Conservation (phyloP, 2,329 filamentous ascomycete genomes). For the Hymenoscyphus scutula region DNA sequence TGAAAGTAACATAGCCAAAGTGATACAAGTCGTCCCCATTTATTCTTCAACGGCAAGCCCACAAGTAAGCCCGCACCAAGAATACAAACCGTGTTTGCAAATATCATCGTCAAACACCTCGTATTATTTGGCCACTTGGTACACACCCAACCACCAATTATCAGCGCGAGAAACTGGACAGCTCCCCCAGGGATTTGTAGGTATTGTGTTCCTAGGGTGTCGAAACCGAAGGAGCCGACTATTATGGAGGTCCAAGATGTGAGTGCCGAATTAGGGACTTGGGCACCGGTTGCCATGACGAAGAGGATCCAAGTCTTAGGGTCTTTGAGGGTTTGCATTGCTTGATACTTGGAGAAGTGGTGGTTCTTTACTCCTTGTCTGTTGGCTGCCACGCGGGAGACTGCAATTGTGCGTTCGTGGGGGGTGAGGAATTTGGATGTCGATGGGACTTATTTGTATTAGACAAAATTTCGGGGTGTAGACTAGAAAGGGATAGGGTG, state of each 20-base stretch:
- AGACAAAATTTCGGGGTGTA: background rate
- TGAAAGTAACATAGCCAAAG: conserved; percentile 58
- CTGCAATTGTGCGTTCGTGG: conserved; percentile 43
- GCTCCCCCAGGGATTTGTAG: conserved; percentile 60
- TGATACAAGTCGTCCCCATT: conserved; percentile 56
- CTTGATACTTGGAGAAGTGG: conserved; percentile 48
- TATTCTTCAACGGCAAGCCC: conserved; percentile 47
- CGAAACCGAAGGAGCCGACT: conserved; percentile 33
- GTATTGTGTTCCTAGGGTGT: conserved; percentile 52
- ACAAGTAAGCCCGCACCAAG: conserved; percentile 51
- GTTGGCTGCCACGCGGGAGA: conserved; percentile 52
- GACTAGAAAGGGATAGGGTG: background rate
- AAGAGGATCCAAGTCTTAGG: conserved; percentile 41
- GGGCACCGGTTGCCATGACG: conserved; percentile 48
- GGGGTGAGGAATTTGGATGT: conserved; percentile 42
- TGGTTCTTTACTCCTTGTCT: conserved; percentile 53
- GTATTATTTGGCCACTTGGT: conserved; percentile 49
- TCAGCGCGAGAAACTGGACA: conserved; percentile 53
- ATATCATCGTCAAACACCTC: conserved; percentile 54
- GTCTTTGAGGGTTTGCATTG: conserved; percentile 47
- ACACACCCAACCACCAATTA: conserved; percentile 51
- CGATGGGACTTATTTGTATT: conserved; percentile 38
- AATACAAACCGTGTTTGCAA: conserved; percentile 55
- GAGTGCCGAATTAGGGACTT: conserved; percentile 55
- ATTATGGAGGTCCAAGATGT: conserved; percentile 45